Evolutionary conservation across 768 basidiomycete species (phyloP).

Genomic region (Calocera viscosa): DNA sequence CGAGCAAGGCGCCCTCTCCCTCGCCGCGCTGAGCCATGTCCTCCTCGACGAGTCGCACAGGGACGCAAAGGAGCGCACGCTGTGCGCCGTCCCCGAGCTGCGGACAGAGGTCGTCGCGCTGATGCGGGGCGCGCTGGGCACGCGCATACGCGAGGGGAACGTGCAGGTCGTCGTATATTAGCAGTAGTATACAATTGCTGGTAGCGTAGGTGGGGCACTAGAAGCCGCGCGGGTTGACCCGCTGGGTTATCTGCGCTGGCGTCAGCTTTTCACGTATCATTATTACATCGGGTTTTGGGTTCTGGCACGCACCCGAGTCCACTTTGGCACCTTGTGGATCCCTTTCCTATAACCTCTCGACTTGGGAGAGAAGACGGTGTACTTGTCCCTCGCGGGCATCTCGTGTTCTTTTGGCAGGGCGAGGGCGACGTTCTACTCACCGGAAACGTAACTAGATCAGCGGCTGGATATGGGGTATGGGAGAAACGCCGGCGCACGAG

Average conservation of each 20-base stretch:
- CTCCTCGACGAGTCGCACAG: constrained; percentile 63
- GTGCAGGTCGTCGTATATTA: constrained; percentile 71
- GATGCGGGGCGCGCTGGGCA: constrained; percentile 7
- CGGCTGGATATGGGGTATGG: not conserved
- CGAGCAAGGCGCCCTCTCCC: constrained; percentile 49
- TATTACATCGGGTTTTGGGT: not conserved
- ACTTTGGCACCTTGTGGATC: constrained; percentile 96
- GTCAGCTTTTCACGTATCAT: not conserved
- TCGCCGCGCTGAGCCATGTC: constrained; percentile 69
- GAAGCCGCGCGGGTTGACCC: constrained; percentile 87
- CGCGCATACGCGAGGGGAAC: constrained; percentile 44
- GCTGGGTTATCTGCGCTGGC: constrained; percentile 62
- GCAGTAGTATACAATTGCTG: constrained; percentile 8
- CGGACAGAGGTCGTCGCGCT: constrained; percentile 17
- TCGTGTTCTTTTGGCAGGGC: constrained; percentile 85
- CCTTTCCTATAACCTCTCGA: constrained; percentile 75
- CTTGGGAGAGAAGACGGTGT: constrained; percentile 71
- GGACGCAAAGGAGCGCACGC: constrained; percentile 61
- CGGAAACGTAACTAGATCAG: no score
- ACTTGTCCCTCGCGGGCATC: constrained; percentile 89
- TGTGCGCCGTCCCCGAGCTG: constrained; percentile 75
- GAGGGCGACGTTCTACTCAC: constrained; percentile 65
- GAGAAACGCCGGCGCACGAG: constrained; percentile 42
- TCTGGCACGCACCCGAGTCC: constrained; percentile 62
- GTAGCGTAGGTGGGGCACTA: constrained; percentile 27